phyloP scores from a whole-genome alignment of 345 rosid genomes.

The Pistacia integerrima region DNA sequence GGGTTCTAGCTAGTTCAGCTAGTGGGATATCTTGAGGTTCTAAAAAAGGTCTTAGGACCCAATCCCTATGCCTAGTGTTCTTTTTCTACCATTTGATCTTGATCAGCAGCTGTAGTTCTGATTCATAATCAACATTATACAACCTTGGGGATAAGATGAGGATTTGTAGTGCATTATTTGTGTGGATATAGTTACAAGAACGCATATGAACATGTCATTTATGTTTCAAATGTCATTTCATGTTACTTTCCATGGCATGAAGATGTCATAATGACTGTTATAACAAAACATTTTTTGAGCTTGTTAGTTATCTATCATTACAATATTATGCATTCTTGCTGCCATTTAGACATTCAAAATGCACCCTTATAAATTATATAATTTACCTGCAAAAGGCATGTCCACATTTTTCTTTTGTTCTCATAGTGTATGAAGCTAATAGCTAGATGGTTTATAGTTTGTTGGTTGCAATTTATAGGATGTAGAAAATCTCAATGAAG shows the following conservation, averaged over 20 bases:
- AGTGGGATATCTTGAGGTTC: no score
- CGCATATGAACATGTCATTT: neutral
- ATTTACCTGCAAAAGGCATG: neutral
- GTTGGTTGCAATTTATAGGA: conserved; percentile 39
- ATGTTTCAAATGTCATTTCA: neutral
- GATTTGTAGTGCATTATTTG: neutral
- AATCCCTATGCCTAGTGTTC: no score
- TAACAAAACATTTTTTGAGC: neutral
- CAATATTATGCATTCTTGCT: neutral
- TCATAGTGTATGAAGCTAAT: neutral
- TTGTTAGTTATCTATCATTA: neutral
- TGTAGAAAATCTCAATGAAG: conserved; percentile 47
- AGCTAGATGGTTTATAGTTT: conserved; percentile 9
- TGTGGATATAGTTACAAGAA: neutral
- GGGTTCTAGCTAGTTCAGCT: no score
- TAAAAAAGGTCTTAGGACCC: no score
- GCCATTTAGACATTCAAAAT: neutral
- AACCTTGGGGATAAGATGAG: no score
- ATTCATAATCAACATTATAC: no score
- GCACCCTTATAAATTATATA: neutral
- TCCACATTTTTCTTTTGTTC: neutral
- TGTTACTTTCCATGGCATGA: neutral
- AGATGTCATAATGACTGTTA: neutral
- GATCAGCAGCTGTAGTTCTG: no score
- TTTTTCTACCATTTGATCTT: no score